These are phyloP conservation scores for Phaffia australis DNA, from an alignment of 768 basidiomycete genomes.

Conservation along the genomic window DNA sequence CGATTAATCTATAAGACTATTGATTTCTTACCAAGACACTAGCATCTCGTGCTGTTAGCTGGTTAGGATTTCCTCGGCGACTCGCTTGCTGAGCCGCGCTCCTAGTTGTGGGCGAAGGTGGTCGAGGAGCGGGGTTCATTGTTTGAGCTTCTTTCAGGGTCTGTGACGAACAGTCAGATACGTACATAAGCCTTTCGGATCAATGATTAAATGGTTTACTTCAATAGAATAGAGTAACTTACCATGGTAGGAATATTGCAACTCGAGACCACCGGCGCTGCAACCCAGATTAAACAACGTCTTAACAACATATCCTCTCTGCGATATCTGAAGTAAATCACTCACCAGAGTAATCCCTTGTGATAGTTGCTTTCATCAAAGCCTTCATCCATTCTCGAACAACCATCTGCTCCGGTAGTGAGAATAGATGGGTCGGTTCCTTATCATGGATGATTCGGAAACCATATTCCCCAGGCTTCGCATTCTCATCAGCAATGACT, in stretches of 20 bases:
- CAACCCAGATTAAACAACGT: not conserved
- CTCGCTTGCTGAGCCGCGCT: conserved; percentile 79
- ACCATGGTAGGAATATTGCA: conserved; percentile 88
- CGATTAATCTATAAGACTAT: not conserved
- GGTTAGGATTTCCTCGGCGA: conserved; percentile 71
- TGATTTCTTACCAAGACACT: conserved; percentile 52
- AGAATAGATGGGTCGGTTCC: conserved; percentile 81
- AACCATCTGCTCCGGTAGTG: conserved; percentile 69
- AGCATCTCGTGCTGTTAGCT: conserved; percentile 60
- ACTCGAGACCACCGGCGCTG: conserved; percentile 88
- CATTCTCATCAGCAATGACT: conserved; percentile 81
- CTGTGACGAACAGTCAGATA: too few species aligned
- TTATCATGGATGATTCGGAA: conserved; percentile 86
- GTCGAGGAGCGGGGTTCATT: conserved; percentile 90
- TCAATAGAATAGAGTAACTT: too few species aligned
- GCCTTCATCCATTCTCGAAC: conserved; percentile 99
- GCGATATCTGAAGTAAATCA: conserved; percentile 14
- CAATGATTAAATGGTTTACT: too few species aligned
- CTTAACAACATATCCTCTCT: not conserved
- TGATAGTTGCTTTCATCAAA: conserved; percentile 97
- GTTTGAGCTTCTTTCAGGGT: conserved; percentile 88
- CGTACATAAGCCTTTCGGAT: too few species aligned
- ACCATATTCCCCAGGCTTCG: conserved; percentile 84
- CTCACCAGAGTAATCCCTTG: conserved; percentile 79
- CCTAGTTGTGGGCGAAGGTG: conserved; percentile 78